A percentile compares a stretch with the other conserved stretches of the same genome.
Evolutionary conservation across 192 early-diverging fungal genomes (phyloP).

Genomic region (Rhizophagus clarus): DNA sequence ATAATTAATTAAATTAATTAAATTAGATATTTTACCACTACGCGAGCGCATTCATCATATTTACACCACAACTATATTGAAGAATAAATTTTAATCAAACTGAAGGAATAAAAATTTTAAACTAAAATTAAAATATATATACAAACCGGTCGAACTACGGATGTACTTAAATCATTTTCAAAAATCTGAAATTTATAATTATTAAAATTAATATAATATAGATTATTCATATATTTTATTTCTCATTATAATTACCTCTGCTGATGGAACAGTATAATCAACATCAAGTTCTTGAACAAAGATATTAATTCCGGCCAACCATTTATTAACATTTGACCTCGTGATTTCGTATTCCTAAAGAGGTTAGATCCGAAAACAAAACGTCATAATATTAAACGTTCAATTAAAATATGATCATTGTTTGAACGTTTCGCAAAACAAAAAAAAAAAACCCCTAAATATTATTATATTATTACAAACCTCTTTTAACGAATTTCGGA

Average conservation of each 20-base stretch:
- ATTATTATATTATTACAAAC: not conserved
- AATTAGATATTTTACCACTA: not conserved
- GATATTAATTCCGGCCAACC: not conserved
- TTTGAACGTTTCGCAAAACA: not conserved
- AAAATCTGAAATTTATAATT: slow-evolving; percentile 8
- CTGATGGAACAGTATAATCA: slow-evolving; percentile 12
- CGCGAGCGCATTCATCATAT: slow-evolving; percentile 3
- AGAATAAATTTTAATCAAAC: not conserved
- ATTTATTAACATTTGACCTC: slow-evolving; percentile 12
- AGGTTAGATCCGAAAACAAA: not conserved
- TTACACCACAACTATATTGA: slow-evolving; percentile 24
- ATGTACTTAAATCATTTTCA: slow-evolving; percentile 15
- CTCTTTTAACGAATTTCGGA: slow-evolving; percentile 24
- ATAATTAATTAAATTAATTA: not conserved
- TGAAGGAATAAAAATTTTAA: not conserved
- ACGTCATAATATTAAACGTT: not conserved
- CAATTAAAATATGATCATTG: not conserved
- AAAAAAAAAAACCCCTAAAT: not conserved
- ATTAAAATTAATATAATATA: not conserved
- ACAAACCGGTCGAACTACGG: slow-evolving; percentile 30
- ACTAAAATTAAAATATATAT: slow-evolving; percentile 5
- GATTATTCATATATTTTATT: too few relatives aligned
- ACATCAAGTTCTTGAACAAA: slow-evolving; percentile 17
- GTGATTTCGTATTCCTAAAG: slow-evolving; percentile 15
- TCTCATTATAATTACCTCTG: slow-evolving; percentile 10